Percentiles rank a stretch among this genome's conserved stretches.
These are phyloP conservation scores for Diutina catenulata DNA, from an alignment of 1,139 yeast genomes.

Conservation along the genomic window DNA sequence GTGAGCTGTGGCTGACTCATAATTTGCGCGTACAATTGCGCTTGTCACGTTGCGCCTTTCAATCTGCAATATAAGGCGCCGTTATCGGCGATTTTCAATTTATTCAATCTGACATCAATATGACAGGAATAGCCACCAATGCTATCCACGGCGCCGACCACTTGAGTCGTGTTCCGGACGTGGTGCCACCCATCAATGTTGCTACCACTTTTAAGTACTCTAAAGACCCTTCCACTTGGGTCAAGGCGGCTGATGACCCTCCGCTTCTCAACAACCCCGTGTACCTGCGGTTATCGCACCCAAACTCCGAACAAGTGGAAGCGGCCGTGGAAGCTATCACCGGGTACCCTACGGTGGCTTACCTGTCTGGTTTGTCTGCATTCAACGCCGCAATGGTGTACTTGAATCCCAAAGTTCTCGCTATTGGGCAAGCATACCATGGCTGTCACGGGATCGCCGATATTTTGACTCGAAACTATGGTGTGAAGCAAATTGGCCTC, in stretches of 20 bases:
- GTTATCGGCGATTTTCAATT: not conserved
- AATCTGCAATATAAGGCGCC: too few species aligned
- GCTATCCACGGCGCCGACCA: conserved; percentile 56
- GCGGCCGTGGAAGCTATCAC: conserved; percentile 43
- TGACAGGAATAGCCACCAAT: conserved; percentile 38
- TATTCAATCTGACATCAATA: not conserved
- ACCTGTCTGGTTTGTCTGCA: conserved; percentile 73
- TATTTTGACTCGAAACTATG: conserved; percentile 49
- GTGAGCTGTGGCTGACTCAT: not conserved
- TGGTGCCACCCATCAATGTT: conserved; percentile 72
- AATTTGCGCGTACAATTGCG: not conserved
- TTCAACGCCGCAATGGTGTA: conserved; percentile 65
- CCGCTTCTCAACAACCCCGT: conserved; percentile 11
- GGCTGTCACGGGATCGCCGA: conserved; percentile 68
- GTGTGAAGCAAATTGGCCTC: conserved; percentile 40
- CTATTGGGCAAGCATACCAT: conserved; percentile 75
- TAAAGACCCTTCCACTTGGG: conserved; percentile 39
- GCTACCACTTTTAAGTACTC: conserved; percentile 68
- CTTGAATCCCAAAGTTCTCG: conserved; percentile 62
- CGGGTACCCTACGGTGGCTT: conserved; percentile 44
- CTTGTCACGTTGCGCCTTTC: too few species aligned
- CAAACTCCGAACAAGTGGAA: conserved; percentile 60
- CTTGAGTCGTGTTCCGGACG: conserved; percentile 36
- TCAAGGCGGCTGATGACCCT: conserved; percentile 20
- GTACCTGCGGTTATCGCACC: conserved; percentile 69